These are phyloP conservation scores for Alternaria triticimaculans DNA, from an alignment of 2,329 filamentous ascomycete genomes.

Conservation along the genomic window DNA sequence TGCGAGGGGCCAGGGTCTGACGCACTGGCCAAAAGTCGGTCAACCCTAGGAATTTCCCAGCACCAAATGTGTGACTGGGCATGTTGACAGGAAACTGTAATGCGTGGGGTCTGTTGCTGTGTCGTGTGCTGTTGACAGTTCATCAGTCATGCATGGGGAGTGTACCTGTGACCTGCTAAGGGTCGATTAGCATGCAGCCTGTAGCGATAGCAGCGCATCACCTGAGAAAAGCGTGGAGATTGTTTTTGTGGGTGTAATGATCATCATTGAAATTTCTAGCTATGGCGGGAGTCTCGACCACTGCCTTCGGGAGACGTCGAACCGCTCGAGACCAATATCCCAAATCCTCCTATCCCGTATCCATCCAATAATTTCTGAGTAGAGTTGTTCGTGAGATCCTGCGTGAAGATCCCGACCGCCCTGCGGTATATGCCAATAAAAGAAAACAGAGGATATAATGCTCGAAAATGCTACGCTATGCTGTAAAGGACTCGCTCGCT, in stretches of 20 bases:
- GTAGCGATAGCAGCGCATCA: conserved; percentile 24
- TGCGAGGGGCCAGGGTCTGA: conserved; percentile 13
- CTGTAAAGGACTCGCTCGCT: conserved; percentile 47
- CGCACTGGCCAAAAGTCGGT: conserved; percentile 30
- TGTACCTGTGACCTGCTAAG: conserved; percentile 14
- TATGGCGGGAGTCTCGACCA: conserved; percentile 38
- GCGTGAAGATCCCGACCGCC: conserved; percentile 10
- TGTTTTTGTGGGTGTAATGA: conserved; percentile 22
- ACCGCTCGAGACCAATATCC: conserved; percentile 21
- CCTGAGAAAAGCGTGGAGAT: conserved; percentile 19
- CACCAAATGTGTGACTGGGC: conserved; percentile 8
- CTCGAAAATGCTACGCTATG: conserved; percentile 31
- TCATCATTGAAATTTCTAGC: conserved; percentile 28
- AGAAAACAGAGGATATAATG: conserved; percentile 39
- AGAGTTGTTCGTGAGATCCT: conserved; percentile 25
- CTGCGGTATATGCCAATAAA: conserved; percentile 22
- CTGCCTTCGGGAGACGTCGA: conserved; percentile 30
- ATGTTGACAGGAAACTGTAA: neutral
- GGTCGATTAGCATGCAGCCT: conserved; percentile 24
- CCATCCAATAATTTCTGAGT: conserved; percentile 27
- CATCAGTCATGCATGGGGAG: conserved; percentile 2
- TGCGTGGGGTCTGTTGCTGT: neutral
- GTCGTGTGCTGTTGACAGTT: conserved; percentile 1
- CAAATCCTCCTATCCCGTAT: conserved; percentile 7
- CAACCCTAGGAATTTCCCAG: conserved; percentile 12